A percentile compares a stretch with the other conserved stretches of the same genome.
Evolutionary conservation across 1,284 basidiomycete species (phyloP).

Genomic region (Moesziomyces parantarcticus): DNA sequence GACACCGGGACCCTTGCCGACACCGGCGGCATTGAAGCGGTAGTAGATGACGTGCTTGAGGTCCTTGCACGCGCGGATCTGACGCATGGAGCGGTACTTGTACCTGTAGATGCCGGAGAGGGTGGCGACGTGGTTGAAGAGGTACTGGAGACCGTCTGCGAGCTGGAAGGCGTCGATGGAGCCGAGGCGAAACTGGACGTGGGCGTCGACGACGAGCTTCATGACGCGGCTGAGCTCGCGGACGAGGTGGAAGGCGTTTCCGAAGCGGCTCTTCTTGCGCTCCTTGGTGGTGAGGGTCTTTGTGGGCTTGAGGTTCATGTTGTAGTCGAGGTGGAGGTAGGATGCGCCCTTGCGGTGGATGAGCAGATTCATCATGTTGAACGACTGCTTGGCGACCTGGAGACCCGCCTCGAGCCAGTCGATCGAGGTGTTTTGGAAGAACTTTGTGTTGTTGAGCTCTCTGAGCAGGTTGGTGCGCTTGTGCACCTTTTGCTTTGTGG

Average conservation of each 20-base stretch:
- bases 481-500: conserved; percentile 91
- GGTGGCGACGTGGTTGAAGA: conserved; percentile 96
- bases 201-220: conserved; percentile 97
- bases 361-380: conserved; percentile 98
- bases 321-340: conserved; percentile 91
- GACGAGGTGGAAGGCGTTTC: conserved; percentile 97
- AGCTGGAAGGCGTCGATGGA: conserved; percentile 99
- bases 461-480: conserved; percentile 97
- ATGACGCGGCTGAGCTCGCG: conserved; percentile 97
- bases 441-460: conserved; percentile 96
- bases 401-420: conserved; percentile 99
- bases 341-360: conserved; percentile 99
- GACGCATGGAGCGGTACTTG: conserved; percentile 99
- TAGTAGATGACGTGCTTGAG: conserved; percentile 83
- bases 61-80: conserved; percentile 99
- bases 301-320: conserved; percentile 95
- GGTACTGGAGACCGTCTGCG: conserved; percentile 97
- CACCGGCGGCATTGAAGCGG: conserved; percentile 98
- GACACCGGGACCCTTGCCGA: conserved; percentile 98
- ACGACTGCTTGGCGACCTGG: conserved; percentile 97
- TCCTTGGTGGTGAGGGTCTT: conserved; percentile 99
- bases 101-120: conserved; percentile 98
- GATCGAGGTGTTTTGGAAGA: conserved; percentile 96
- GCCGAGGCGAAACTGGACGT: conserved; percentile 97
- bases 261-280: conserved; percentile 99